Conservation (phyloP, 805 yeast species). For the Teunomyces lycoperdinae region DNA sequence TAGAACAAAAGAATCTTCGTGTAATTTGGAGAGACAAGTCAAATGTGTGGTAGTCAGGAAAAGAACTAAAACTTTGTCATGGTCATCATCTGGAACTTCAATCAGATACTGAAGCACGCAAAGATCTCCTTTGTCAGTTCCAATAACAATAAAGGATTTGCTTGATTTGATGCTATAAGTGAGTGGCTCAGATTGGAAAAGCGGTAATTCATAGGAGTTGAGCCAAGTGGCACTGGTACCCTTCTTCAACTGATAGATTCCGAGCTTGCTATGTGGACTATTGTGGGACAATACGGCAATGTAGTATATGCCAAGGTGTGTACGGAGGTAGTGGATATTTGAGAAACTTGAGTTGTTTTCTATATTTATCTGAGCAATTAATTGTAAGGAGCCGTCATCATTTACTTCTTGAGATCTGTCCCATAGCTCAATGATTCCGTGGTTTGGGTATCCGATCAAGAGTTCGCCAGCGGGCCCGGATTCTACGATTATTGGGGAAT, state of each 20-base stretch:
- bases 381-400: conserved; percentile 26
- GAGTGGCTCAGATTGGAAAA: neutral
- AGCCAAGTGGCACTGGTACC: neutral
- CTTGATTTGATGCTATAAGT: conserved; percentile 18
- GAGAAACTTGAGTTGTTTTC: neutral
- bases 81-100: conserved; percentile 12
- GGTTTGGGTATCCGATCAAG: conserved; percentile 20
- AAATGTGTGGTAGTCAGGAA: neutral
- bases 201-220: neutral
- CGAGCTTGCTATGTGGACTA: neutral
- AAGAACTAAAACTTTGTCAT: neutral
- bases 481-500: conserved; percentile 10
- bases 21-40: conserved; percentile 6
- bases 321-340: neutral
- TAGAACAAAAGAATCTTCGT: conserved; percentile 22
- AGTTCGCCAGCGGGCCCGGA: conserved; percentile 34
- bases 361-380: conserved; percentile 6
- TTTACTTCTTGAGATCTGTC: conserved; percentile 21
- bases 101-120: neutral
- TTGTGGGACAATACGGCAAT: neutral
- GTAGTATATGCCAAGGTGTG: neutral
- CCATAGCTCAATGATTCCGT: conserved; percentile 31
- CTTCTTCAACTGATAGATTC: neutral
- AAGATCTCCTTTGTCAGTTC: conserved; percentile 20
- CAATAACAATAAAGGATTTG: conserved; percentile 18